Base-by-base conservation (phyloP, 1,284 basidiomycete species). In the Termitomyces sp. region DNA sequence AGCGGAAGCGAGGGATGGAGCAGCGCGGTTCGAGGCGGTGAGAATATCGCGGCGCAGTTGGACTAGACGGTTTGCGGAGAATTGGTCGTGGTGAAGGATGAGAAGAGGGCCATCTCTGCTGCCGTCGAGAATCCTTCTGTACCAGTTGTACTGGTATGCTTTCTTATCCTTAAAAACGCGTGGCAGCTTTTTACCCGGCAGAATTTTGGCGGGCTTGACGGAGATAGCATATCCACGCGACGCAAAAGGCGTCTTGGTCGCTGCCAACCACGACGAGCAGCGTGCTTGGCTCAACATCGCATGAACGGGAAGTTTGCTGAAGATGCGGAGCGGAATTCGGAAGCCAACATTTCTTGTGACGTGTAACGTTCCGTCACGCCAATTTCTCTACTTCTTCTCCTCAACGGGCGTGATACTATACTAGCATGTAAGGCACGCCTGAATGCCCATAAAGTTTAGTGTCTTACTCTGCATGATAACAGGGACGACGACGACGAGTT, bases 401-500 rank as follows among this genome's bases (percentile, higher is more conserved):
- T 38, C 33, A 60, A 12, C 44, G 24, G 40, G 24, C n/a, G 26
- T 19, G 26, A 33, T 46, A 40, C 38, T 26, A 5, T 42, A 33
- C 9, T 33, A 21, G n/a, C 36, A 55, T 63, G 62, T 64, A 54
- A 45, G 62, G 54, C 52, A 46, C 48, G 39, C 45, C 6, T 50
- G 49, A 47, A 31, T 17, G 24, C 36, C n/a, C 6, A 13, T 17
- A n/a, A 34, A 40, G 28, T 21, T 38, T 31, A 24, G 24, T 46
- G 3, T 49, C 48, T 61, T 31, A 57, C 47, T 19, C 31, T 56
- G 9, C 3, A 44, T n/a, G 17, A 24, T 12, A 21, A 45, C 28
- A 78, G 75, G 74, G 84, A 86, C 66, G 87, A 88, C 69, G 85
- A 89, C 69, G 87, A 89, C 67, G 87, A 84, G 43, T 89, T 84